Percentiles rank a stretch among this genome's conserved stretches.
Evolutionary conservation across 169 alveolate species (phyloP).

Genomic region (Plasmodium knowlesi): DNA sequence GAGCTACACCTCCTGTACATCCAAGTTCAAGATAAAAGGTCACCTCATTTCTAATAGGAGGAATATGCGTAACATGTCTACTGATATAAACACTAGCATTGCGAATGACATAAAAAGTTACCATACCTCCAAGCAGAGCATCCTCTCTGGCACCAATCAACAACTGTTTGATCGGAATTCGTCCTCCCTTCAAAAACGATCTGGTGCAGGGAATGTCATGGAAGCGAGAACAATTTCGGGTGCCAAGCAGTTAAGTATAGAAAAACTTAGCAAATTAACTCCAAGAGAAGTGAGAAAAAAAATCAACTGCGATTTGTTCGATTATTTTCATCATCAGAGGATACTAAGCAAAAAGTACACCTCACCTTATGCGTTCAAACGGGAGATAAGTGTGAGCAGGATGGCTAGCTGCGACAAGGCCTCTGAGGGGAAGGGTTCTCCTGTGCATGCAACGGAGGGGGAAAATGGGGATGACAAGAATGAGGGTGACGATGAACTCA

Average conservation of each 20-base stretch:
- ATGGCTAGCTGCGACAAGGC: not conserved
- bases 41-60: constrained; percentile 50
- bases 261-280: not conserved
- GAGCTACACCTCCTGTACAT: constrained; percentile 53
- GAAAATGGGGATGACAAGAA: not conserved
- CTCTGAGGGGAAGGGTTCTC: not conserved
- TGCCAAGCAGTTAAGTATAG: not conserved
- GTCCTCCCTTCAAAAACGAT: not conserved
- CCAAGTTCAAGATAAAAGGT: constrained; percentile 25
- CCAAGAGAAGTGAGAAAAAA: not conserved
- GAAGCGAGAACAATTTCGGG: not conserved
- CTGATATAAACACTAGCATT: constrained; percentile 30
- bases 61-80: constrained; percentile 34
- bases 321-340: constrained; percentile 31
- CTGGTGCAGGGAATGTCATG: not conserved
- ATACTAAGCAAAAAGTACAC: constrained; percentile 35
- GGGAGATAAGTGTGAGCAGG: not conserved
- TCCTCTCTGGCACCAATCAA: not conserved
- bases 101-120: constrained; percentile 38
- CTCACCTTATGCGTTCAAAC: constrained; percentile 49
- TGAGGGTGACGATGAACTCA: no score
- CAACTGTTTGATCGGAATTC: not conserved
- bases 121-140: constrained; percentile 24
- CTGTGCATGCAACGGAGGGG: not conserved
- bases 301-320: constrained; percentile 5